Base-by-base conservation (phyloP, 345 rosid genomes). In the Salix koriyanagi region DNA sequence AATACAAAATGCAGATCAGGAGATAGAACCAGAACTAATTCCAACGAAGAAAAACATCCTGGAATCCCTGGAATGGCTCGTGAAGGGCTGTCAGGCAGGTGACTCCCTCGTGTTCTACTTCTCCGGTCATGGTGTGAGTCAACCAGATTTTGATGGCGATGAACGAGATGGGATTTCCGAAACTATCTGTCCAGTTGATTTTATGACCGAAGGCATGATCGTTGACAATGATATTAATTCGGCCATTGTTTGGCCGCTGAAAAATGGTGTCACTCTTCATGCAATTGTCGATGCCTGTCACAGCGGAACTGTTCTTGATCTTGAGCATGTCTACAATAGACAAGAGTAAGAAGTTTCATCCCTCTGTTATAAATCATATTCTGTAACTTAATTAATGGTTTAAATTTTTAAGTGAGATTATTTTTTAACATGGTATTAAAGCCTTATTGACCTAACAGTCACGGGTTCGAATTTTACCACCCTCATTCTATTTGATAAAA, bases 261-360 rank as follows among this genome's bases (percentile, higher is more conserved):
- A 26, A 2, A 4, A 46, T 5, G 91, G 88, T 28, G 91, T 87
- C 36, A 87, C 79, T 15, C 92, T 90, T 74, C 91, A 89, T 60
- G 90, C 92, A 68, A 82, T 90, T 36, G 80, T 90, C 37, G 92
- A 90, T 79, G 86, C 92, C 67, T 90, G 94, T 71, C 94, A 90
- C 56, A 90, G 94, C 56, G 92, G 91, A 60, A 90, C 94, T 19
- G 77, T 89, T 34, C 88, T 90, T 21, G 94, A 90, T 79, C 89
- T 90, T 26, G 42, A 77, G 2, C 25, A 79, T 44, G 75, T 84
- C 6, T 90, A 87, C 82, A 58, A 79, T 78, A 67, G 34, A 30
- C 10, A 25, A 9, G 11, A 4, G 92, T 87, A 79, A 83, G 86
- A 79, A 84, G 86, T 73, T 48, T 7, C 18, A 7, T 10, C 8